Conservation (phyloP, 2,329 filamentous ascomycete genomes). For the Achaetomium macrosporum region DNA sequence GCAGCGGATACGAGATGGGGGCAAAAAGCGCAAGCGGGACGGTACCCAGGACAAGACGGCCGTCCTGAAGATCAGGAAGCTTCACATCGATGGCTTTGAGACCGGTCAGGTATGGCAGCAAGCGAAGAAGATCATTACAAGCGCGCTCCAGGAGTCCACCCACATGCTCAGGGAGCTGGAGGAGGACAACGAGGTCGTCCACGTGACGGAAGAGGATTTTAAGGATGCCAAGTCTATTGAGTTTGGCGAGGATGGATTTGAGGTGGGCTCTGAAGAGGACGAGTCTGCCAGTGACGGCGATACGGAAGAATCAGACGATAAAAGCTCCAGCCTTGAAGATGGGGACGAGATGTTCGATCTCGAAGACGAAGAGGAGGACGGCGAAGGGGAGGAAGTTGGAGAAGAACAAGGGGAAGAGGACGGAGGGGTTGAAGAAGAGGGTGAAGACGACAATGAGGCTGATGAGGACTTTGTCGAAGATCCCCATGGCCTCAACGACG, state of each 20-base stretch:
- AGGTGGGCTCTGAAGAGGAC: conserved; percentile 25
- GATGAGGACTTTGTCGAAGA: conserved; percentile 59
- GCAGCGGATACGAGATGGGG: conserved; percentile 56
- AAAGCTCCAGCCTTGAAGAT: conserved; percentile 24
- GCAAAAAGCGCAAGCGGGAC: conserved; percentile 66
- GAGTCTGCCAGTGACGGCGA: conserved; percentile 18
- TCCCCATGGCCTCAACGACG: conserved; percentile 83
- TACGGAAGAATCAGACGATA: conserved; percentile 21
- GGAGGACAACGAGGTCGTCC: conserved; percentile 46
- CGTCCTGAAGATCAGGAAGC: conserved; percentile 69
- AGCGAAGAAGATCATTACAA: conserved; percentile 70
- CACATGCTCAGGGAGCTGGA: conserved; percentile 44
- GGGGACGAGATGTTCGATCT: conserved; percentile 41
- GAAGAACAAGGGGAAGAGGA: conserved; percentile 35
- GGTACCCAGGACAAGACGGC: conserved; percentile 39
- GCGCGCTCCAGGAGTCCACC: conserved; percentile 45
- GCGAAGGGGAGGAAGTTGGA: conserved; percentile 31
- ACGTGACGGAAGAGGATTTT: conserved; percentile 9
- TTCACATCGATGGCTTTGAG: conserved; percentile 83
- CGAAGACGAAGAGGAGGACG: conserved; percentile 32
- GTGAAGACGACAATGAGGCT: conserved; percentile 44
- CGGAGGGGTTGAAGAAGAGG: conserved; percentile 34
- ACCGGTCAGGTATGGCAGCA: conserved; percentile 93
- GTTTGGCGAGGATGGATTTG: conserved; percentile 33
- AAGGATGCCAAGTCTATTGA: conserved; percentile 12